These are phyloP conservation scores for Scheffersomyces segobiensis DNA, from an alignment of 1,139 yeast species.

Conservation along the genomic window DNA sequence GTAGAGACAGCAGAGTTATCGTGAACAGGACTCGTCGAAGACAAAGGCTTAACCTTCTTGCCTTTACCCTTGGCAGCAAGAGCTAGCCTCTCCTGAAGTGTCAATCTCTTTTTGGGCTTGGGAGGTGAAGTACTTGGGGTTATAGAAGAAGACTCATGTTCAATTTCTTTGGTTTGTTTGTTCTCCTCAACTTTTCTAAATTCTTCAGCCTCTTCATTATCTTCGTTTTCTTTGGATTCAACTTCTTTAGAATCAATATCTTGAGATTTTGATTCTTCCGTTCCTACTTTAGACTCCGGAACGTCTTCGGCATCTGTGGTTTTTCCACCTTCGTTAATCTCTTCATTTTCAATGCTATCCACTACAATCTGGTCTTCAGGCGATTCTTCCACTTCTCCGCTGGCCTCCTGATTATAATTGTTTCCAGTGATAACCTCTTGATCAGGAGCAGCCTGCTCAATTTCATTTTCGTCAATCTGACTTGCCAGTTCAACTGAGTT, in stretches of 20 bases:
- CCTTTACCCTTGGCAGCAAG: slow-evolving; percentile 65
- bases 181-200: neutral
- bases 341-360: neutral
- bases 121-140: neutral
- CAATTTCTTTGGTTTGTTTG: neutral
- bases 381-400: neutral
- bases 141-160: neutral
- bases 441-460: neutral
- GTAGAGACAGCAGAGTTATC: slow-evolving; percentile 5
- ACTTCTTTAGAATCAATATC: slow-evolving; percentile 6
- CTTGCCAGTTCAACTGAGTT: neutral
- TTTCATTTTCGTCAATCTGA: neutral
- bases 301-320: neutral
- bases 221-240: neutral
- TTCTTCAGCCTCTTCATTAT: slow-evolving; percentile 2
- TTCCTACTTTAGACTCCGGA: neutral
- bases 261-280: neutral
- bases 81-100: slow-evolving; percentile 80
- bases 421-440: neutral
- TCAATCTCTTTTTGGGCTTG: slow-evolving; percentile 47
- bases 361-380: neutral
- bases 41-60: slow-evolving; percentile 11
- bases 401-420: no score
- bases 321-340: neutral
- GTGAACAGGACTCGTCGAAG: slow-evolving; percentile 6